Evolutionary conservation across 2,329 filamentous ascomycete species (phyloP), one percentile per base, ranked within the genome.

Genomic region (Colletotrichum godetiae): DNA sequence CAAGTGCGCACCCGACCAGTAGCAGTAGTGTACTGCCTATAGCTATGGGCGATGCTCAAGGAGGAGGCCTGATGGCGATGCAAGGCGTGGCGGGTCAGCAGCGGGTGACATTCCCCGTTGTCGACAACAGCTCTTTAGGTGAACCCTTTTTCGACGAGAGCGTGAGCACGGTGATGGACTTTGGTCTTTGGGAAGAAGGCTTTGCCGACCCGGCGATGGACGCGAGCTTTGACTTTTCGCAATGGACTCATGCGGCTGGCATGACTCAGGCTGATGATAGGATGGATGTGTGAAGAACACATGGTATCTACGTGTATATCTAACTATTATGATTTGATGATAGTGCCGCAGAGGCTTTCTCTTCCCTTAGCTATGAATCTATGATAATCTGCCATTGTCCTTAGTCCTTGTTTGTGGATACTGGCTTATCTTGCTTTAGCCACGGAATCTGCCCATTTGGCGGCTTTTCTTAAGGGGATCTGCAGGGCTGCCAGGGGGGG

Each of bases 131-230:
- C 57, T 74, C 72, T 5, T 66, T 82, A n/a, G 76, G 77, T 15
- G 79, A 80, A 70, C 76, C 78, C 0, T 78, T 81, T 52, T 79
- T 79, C 53, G 78, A 80, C 6, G 79, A 78, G 57, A 77, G 75
- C 55, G 75, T 76, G 10, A 77, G 74, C 49, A 75, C 77, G 15
- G 75, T 76, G 5, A 81, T 78, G 79, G 78, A 83, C 70, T 81
- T 81, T 72, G 76, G 78, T 31, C 76, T 82, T 0, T 84, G 82
- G 82, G 82, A 83, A 70, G 81, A 82, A 57, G 81, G 81, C 0
- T 84, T 83, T 69, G 81, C 81, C 4, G 80, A 83, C 68, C 78
- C 81, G 10, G 76, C 79, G 1, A 80, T 81, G 66, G 80, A 82
- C 57, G 73, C 78, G 6, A 79, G 79, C 31, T 80, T 79, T 55